Base-by-base conservation (phyloP, 768 basidiomycete species). In the Rhizopogon roseolus region DNA sequence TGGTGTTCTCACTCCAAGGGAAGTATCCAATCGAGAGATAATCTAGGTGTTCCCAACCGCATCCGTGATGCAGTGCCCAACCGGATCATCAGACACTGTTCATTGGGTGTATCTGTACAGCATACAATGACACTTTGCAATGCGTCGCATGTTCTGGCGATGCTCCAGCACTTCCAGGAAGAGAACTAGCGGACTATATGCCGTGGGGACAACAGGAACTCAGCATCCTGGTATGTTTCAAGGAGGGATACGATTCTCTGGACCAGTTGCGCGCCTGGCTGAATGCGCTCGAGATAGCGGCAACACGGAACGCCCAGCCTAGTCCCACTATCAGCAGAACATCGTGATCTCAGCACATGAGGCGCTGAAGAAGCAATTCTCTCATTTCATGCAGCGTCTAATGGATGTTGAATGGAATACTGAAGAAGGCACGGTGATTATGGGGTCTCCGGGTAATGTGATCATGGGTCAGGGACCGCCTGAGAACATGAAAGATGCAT, bases 181-280 rank as follows among this genome's bases (percentile, higher is more conserved):
- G n/a, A 13, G 79, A 84, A 58, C 68, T 79, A 63, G 58, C 59
- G 6, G 46, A 45, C 41, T 42, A 22, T 42, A 57, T 34, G 7
- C 19, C 43, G 6, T 45, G 13, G 11, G 4, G 16, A 32, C 36
- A 11, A 22, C 44, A 41, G 19, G 39, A 2, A 7, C 19, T 28
- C 17, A 53, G 48, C n/a, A 55, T 81, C 3, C 73, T 74, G 55
- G 72, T 82, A 40, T 73, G 73, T 58, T 68, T 86, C 54, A 84
- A 78, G 56, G 76, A 80, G 28, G 76, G 76, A 6, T 77, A 82
- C 52, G 61, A 64, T 22, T 52, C 71, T 4, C 55, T 62, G 13
- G 82, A 85, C 61, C 78, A 81, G 54, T 71, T 84, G 38, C 77
- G 77, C 53, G 83, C 80, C 2, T 87, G 85, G 84, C 52, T 68